Conservation (phyloP, 2,329 filamentous ascomycete genomes). For the Chalaropsis thielavioides region DNA sequence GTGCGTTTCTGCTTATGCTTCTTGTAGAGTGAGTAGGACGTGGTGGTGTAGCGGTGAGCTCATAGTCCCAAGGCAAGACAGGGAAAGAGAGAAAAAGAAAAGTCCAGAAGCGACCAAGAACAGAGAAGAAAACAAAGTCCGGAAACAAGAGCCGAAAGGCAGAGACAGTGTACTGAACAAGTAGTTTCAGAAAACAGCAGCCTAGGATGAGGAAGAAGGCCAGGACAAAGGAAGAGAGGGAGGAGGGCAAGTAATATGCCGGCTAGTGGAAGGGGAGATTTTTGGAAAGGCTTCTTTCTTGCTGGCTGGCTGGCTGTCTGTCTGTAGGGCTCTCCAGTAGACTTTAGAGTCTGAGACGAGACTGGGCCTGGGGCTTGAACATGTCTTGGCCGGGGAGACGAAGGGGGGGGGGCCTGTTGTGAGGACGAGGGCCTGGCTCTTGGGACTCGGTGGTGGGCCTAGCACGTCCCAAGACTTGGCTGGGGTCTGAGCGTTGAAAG, state of each 20-base stretch:
- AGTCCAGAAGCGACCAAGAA: background rate
- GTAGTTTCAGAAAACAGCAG: background rate
- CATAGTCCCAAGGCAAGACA: background rate
- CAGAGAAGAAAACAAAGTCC: background rate
- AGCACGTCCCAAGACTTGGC: background rate
- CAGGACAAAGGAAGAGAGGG: background rate
- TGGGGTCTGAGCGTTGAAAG: background rate
- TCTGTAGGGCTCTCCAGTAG: background rate
- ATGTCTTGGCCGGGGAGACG: background rate
- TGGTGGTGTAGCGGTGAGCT: background rate
- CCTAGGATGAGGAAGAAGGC: slow-evolving; percentile 1
- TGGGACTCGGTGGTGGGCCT: background rate
- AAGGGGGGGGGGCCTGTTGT: too few relatives aligned
- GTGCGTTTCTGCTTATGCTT: background rate
- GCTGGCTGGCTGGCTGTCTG: background rate
- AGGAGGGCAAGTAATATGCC: background rate
- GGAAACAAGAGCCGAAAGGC: slow-evolving; percentile 3
- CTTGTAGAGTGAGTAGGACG: background rate
- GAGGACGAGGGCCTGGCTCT: background rate
- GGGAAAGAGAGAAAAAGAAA: background rate
- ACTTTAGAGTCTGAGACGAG: background rate
- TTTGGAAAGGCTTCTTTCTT: background rate
- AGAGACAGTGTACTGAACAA: background rate
- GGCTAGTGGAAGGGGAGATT: background rate
- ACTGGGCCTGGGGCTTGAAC: background rate